Base-by-base conservation (phyloP, 495 filamentous ascomycete genomes). In the Penicillium nucicola region DNA sequence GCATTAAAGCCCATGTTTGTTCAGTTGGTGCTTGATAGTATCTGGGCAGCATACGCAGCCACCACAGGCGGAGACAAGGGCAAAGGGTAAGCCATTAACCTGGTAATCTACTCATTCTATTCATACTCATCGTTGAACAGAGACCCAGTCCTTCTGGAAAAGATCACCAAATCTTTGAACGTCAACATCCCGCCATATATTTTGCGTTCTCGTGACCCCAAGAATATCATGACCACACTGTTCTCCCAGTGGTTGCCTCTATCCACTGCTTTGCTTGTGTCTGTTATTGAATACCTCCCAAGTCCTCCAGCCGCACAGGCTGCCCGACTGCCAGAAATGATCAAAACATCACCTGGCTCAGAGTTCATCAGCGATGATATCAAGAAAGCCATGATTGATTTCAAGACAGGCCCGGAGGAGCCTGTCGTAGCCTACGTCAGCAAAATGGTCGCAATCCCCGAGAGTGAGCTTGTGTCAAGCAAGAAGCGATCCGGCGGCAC, bases 1-100 rank as follows among this genome's bases (percentile, higher is more conserved):
- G 77, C 82, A 25, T 70, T 99, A 45, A 99, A 97, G 67, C 93
- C 95, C 1, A 92, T 97, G 83, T 99, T 99, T 69, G 93, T 97
- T 23, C 92, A 97, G 64, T 73, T 99, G 43, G 95, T 99, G 5
- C 78, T 99, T 49, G 92, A 96, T 39, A 95, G 89, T 51, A 87
- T 99, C 34, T 99, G 93, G 93, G 92, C 95, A 42, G 91, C 95
- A 17, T 99, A 99, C 67, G 80, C 89, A 51, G 93, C 91, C 47
- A 97, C 92, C 10, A 87, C 81, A 14, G 89, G 90, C 5, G 88
- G 85, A 33, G 84, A 84, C 47, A 84, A 84, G 57, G 86, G 85
- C 52, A 95, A 88, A 74, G 90, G 91, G 86, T 88, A 75, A 64
- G 76, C 68, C 33, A 3, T 5, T 2, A 35, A 58, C 48, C 53